phyloP scores from a whole-genome alignment of 208 protist genomes.

The Wallacemonas sp. region DNA sequence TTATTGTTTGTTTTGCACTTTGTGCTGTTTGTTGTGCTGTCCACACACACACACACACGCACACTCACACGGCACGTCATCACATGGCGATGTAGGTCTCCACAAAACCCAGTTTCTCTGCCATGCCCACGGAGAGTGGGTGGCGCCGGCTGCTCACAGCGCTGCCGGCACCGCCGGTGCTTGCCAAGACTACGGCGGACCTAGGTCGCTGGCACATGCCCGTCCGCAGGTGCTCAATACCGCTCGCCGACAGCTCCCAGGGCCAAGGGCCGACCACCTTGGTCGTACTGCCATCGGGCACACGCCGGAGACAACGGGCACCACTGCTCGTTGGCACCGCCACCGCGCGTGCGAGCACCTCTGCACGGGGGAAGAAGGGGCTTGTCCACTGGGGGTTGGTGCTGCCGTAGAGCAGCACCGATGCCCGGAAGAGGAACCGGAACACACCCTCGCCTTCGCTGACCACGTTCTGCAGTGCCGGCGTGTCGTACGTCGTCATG shows the following conservation, averaged over 20 bases:
- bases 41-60: neutral
- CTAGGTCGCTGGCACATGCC: slow-evolving; percentile 37
- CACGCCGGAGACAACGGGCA: neutral
- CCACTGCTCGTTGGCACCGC: neutral
- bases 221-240: slow-evolving; percentile 29
- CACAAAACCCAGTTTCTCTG: slow-evolving; percentile 59
- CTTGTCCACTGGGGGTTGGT: slow-evolving; percentile 42
- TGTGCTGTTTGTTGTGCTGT: neutral
- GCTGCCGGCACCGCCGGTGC: neutral
- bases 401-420: slow-evolving; percentile 54
- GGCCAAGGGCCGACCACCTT: neutral
- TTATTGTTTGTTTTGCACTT: slow-evolving; percentile 5
- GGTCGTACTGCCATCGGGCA: neutral
- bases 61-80: neutral
- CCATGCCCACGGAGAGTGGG: slow-evolving; percentile 41
- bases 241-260: slow-evolving; percentile 19
- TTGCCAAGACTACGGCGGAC: slow-evolving; percentile 19
- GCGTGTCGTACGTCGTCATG: slow-evolving; percentile 53
- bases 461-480: slow-evolving; percentile 55
- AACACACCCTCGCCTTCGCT: slow-evolving; percentile 24
- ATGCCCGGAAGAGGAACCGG: slow-evolving; percentile 33
- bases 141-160: slow-evolving; percentile 24
- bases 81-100: slow-evolving; percentile 33
- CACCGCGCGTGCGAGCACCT: slow-evolving; percentile 17
- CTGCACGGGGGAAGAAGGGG: slow-evolving; percentile 53